A percentile compares a stretch with the other conserved stretches of the same genome.
These are phyloP conservation scores for Aspergillus melleus DNA, from an alignment of 2,329 filamentous ascomycete genomes.

Conservation along the genomic window DNA sequence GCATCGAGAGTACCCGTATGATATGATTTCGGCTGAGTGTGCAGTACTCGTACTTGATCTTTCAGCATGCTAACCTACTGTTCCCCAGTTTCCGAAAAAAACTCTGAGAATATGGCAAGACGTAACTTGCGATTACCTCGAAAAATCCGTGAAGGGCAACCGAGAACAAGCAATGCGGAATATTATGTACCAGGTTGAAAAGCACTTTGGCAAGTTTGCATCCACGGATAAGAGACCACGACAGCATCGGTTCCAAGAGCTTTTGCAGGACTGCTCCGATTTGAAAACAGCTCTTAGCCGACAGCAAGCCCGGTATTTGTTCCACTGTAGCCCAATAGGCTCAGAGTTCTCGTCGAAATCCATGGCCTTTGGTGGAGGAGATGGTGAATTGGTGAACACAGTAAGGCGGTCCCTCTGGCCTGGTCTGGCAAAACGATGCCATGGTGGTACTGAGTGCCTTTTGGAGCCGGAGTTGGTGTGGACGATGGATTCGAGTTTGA, in stretches of 20 bases:
- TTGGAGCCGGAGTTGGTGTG: constrained; percentile 7
- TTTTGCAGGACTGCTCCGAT: constrained; percentile 5
- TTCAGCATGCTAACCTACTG: background rate
- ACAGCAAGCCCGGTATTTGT: background rate
- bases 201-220: background rate
- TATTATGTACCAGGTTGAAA: background rate
- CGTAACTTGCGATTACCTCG: background rate
- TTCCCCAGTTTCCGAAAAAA: background rate
- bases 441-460: background rate
- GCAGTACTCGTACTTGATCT: too few species aligned
- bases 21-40: background rate
- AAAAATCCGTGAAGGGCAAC: background rate
- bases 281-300: constrained; percentile 4
- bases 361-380: constrained; percentile 4
- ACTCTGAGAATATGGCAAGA: background rate
- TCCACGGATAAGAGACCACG: background rate
- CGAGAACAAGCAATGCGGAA: background rate
- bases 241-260: background rate
- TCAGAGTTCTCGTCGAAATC: background rate
- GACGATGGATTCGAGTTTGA: background rate
- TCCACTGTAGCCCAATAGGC: background rate
- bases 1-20: background rate
- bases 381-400: background rate
- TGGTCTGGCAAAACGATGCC: background rate
- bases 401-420: constrained; percentile 11